Percentiles rank a stretch among this genome's conserved stretches.
phyloP scores from a whole-genome alignment of 1,284 basidiomycete genomes.

The Moesziomyces antarcticus region DNA sequence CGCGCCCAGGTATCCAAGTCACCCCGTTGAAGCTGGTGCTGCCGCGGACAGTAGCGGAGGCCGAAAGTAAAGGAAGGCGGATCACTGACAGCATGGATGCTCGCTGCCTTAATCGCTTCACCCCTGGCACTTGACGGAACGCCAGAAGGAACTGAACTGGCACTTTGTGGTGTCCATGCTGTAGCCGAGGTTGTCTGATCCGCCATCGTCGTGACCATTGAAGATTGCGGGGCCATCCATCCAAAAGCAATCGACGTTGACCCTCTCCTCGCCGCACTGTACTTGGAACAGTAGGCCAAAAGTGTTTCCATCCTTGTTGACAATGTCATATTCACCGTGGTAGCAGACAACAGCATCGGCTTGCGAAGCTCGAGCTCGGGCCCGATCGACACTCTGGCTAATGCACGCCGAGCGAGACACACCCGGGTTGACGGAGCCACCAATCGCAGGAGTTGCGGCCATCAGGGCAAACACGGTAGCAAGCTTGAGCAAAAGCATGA shows the following conservation, averaged over 20 bases:
- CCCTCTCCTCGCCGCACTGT: background rate
- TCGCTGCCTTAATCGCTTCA: no score
- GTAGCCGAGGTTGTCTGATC: background rate
- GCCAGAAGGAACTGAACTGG: background rate
- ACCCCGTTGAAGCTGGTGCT: no score
- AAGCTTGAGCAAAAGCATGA: background rate
- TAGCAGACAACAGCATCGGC: background rate
- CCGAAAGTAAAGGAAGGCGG: no score
- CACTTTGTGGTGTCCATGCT: background rate
- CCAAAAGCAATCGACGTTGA: background rate
- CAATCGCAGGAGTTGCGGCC: no score
- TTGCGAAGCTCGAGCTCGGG: background rate
- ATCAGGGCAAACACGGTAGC: background rate
- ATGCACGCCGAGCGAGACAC: background rate
- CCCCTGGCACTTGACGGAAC: background rate
- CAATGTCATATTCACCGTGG: background rate
- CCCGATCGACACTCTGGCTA: background rate
- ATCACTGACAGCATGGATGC: no score
- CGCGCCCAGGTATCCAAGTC: no score
- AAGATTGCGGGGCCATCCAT: background rate
- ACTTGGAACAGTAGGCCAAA: background rate
- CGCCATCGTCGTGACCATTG: background rate
- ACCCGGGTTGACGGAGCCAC: background rate
- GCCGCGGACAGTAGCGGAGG: no score
- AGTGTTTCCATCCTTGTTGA: background rate